A percentile compares a stretch with the other conserved stretches of the same genome.
phyloP scores from a whole-genome alignment of 116 monocot genomes.

The Zostera marina region DNA sequence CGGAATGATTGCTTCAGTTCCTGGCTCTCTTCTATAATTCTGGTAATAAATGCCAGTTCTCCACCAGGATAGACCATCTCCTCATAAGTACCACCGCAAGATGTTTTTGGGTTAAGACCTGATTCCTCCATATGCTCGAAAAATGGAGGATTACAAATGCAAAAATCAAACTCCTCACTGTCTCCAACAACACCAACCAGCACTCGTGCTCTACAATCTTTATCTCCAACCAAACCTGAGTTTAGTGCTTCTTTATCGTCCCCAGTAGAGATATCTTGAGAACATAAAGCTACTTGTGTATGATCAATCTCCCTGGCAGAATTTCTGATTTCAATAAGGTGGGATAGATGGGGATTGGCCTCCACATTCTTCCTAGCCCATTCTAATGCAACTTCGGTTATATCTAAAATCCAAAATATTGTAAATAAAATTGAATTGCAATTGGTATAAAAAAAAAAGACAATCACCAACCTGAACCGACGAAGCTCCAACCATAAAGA shows the following conservation, averaged over 20 bases:
- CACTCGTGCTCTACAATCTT: constrained; percentile 13
- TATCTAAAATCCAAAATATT: constrained; percentile 30
- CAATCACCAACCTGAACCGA: constrained; percentile 48
- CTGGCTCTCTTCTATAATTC: constrained; percentile 82
- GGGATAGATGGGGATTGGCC: constrained; percentile 62
- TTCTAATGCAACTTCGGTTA: constrained; percentile 73
- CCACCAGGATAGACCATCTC: constrained; percentile 96
- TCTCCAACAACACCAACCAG: constrained; percentile 67
- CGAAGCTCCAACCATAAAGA: constrained; percentile 75
- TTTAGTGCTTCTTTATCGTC: constrained; percentile 6
- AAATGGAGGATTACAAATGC: constrained; percentile 98
- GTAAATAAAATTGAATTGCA: not conserved
- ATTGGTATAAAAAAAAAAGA: constrained; percentile 1
- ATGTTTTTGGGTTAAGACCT: constrained; percentile 72
- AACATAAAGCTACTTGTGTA: not conserved
- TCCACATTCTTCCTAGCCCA: constrained; percentile 83
- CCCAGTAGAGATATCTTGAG: constrained; percentile 4
- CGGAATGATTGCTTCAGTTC: constrained; percentile 49
- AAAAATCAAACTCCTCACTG: constrained; percentile 80
- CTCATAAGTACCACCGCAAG: constrained; percentile 63
- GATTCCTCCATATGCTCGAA: constrained; percentile 76
- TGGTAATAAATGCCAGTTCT: constrained; percentile 61
- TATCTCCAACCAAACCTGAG: not conserved
- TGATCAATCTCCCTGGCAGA: constrained; percentile 13
- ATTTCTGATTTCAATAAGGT: constrained; percentile 66